Percentiles rank a stretch among this genome's conserved stretches.
These are phyloP conservation scores for Lactarius vividus DNA, from an alignment of 768 basidiomycete genomes.

Conservation along the genomic window DNA sequence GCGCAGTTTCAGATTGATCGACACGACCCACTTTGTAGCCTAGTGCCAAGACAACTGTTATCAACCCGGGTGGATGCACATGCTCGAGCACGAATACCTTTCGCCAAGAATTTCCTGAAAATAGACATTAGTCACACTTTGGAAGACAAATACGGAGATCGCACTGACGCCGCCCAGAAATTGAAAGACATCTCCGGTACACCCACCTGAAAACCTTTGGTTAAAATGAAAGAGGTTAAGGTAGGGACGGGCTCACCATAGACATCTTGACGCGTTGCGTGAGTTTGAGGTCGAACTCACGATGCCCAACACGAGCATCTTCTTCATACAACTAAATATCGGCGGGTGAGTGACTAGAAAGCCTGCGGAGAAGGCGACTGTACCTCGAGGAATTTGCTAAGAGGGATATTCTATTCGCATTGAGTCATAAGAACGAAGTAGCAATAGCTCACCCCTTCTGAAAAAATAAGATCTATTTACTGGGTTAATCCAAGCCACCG, in stretches of 20 bases:
- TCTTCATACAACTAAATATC: constrained; percentile 77
- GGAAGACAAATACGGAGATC: constrained; percentile 5
- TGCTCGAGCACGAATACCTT: constrained; percentile 43
- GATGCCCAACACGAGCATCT: constrained; percentile 90
- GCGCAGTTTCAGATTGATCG: constrained; percentile 94
- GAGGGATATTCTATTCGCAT: constrained; percentile 25
- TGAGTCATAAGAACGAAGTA: neutral
- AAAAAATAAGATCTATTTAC: constrained; percentile 79
- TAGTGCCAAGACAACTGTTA: constrained; percentile 31
- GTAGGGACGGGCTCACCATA: constrained; percentile 59
- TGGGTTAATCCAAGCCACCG: constrained; percentile 24
- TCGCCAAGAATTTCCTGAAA: constrained; percentile 75
- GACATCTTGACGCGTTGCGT: constrained; percentile 96
- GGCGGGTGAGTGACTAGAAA: neutral
- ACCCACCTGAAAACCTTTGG: constrained; percentile 59
- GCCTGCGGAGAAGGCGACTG: constrained; percentile 5
- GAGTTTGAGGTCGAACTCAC: constrained; percentile 91
- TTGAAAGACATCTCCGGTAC: constrained; percentile 94
- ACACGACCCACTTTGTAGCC: constrained; percentile 96
- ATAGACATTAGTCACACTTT: constrained; percentile 10
- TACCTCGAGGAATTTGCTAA: constrained; percentile 80
- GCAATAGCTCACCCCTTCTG: constrained; percentile 80
- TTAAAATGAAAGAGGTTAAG: neutral
- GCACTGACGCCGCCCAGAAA: constrained; percentile 81
- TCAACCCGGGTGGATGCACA: neutral